Percentiles rank a stretch among this genome's conserved stretches.
phyloP scores from a whole-genome alignment of 768 basidiomycete species.

The Lactarius quietus region DNA sequence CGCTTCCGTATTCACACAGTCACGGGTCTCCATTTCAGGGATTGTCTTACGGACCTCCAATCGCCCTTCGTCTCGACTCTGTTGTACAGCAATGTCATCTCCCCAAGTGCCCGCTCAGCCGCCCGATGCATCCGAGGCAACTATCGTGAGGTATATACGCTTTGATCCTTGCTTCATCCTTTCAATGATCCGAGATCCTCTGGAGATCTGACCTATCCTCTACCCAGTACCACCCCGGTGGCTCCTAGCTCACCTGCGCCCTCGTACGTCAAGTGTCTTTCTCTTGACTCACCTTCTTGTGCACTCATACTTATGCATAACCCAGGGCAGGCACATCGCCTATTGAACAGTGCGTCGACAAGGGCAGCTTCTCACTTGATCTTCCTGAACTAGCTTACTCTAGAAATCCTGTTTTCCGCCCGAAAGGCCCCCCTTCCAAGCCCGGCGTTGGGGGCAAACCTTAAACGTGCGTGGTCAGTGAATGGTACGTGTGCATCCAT shows the following conservation, averaged over 20 bases:
- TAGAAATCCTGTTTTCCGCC: slow-evolving; percentile 4
- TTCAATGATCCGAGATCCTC: background rate
- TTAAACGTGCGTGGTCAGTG: background rate
- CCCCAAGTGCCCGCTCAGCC: too few relatives aligned
- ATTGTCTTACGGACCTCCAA: too few relatives aligned
- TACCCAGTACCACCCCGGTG: background rate
- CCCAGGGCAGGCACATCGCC: background rate
- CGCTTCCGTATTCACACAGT: too few relatives aligned
- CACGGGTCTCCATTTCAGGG: too few relatives aligned
- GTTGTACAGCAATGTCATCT: too few relatives aligned
- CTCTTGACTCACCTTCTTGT: too few relatives aligned
- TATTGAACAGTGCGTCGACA: background rate
- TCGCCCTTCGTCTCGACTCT: too few relatives aligned
- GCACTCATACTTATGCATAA: background rate
- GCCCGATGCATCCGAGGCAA: background rate
- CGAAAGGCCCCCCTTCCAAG: background rate
- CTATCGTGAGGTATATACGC: background rate
- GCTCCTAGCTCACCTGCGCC: background rate
- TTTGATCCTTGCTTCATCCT: too few relatives aligned
- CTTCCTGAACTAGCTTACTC: background rate
- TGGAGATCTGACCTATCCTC: background rate
- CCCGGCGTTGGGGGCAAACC: background rate
- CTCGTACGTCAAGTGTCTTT: background rate
- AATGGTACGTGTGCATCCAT: background rate
- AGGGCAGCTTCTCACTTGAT: background rate